A percentile compares a stretch with the other conserved stretches of the same genome.
Conservation (phyloP, 768 basidiomycete species). For the Boletus speciosus region DNA sequence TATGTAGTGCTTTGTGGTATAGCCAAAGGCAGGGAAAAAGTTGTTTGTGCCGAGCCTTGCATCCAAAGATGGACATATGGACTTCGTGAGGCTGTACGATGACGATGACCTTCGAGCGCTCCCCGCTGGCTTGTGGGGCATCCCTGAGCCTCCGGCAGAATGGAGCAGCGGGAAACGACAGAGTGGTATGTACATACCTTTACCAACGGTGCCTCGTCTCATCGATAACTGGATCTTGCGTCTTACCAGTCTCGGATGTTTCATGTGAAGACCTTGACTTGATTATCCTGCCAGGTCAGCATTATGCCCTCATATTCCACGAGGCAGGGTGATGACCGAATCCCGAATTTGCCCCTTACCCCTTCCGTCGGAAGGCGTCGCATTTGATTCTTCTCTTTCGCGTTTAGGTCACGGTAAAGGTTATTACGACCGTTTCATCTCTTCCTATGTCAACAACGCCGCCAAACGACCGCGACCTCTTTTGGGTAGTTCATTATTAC, state of each 20-base stretch:
- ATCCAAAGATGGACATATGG: slow-evolving; percentile 49
- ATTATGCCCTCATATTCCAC: slow-evolving; percentile 5
- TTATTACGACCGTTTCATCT: slow-evolving; percentile 75
- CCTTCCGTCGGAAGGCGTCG: slow-evolving; percentile 50
- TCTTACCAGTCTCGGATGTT: slow-evolving; percentile 28
- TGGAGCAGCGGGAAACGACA: slow-evolving; percentile 44
- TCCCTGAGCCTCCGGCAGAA: slow-evolving; percentile 56
- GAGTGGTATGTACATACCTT: slow-evolving; percentile 43
- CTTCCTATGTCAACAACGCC: slow-evolving; percentile 41
- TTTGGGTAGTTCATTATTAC: slow-evolving; percentile 46
- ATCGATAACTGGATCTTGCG: slow-evolving; percentile 1
- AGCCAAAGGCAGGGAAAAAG: slow-evolving; percentile 46
- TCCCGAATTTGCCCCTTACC: slow-evolving; percentile 5
- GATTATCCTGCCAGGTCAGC: slow-evolving; percentile 64
- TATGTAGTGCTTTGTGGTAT: not conserved
- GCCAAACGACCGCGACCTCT: slow-evolving; percentile 47
- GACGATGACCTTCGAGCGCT: slow-evolving; percentile 55
- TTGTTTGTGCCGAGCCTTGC: slow-evolving; percentile 70
- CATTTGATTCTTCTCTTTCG: slow-evolving; percentile 64
- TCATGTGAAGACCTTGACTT: slow-evolving; percentile 50
- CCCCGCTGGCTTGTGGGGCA: slow-evolving; percentile 68
- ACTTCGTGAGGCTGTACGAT: slow-evolving; percentile 60
- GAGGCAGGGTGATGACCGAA: slow-evolving; percentile 8
- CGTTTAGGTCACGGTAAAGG: slow-evolving; percentile 83
- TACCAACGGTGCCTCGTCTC: not conserved